Conservation (phyloP, 371 early-diverging fungal genomes). For the Zychaea mexicana region DNA sequence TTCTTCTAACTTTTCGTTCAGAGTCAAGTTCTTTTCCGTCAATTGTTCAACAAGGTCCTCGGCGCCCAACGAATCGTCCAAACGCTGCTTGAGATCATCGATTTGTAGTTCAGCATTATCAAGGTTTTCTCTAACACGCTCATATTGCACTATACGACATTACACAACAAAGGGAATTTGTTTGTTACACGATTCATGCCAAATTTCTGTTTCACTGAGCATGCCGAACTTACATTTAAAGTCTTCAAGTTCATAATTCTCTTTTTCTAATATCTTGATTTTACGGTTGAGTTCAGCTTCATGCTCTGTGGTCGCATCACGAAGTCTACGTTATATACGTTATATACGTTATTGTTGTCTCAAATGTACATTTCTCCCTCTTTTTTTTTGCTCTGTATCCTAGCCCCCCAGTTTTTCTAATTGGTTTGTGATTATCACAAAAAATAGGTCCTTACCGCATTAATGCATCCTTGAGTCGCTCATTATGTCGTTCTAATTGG, state of each 20-base stretch:
- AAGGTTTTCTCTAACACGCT: slow-evolving; percentile 59
- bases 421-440: neutral
- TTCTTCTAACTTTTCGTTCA: slow-evolving; percentile 80
- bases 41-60: slow-evolving; percentile 82
- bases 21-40: slow-evolving; percentile 75
- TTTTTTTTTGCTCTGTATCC: neutral
- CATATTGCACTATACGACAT: slow-evolving; percentile 50
- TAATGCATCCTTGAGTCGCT: slow-evolving; percentile 87
- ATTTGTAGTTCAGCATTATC: slow-evolving; percentile 65
- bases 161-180: neutral
- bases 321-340: slow-evolving; percentile 47
- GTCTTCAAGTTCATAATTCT: slow-evolving; percentile 62
- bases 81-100: slow-evolving; percentile 79
- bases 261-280: slow-evolving; percentile 72
- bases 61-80: slow-evolving; percentile 84
- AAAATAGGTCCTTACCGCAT: slow-evolving; percentile 47
- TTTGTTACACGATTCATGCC: slow-evolving; percentile 6
- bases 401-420: neutral
- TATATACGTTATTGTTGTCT: neutral
- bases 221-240: slow-evolving; percentile 28
- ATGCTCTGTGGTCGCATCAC: slow-evolving; percentile 77
- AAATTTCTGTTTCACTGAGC: neutral
- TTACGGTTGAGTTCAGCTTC: slow-evolving; percentile 72
- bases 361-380: no score
- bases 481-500: slow-evolving; percentile 82